phyloP scores from a whole-genome alignment of 2,329 filamentous ascomycete genomes.

The Penicillium sp. region DNA sequence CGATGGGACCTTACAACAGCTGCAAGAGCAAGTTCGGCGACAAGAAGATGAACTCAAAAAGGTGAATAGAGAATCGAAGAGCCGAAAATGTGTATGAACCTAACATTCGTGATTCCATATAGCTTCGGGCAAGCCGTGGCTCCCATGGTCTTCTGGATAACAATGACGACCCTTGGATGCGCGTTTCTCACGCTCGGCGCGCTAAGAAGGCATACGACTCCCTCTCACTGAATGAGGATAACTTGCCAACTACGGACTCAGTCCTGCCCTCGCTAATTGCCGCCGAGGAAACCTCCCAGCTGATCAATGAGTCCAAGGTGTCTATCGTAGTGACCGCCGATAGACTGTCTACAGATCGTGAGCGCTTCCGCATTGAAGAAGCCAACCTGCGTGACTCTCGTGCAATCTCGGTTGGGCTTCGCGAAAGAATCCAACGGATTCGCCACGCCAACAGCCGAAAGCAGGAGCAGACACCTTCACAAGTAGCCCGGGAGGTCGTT shows the following conservation, averaged over 20 bases:
- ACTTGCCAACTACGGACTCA: constrained; percentile 68
- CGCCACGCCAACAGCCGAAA: constrained; percentile 61
- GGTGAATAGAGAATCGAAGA: constrained; percentile 38
- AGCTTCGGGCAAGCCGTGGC: constrained; percentile 40
- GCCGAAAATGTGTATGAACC: neutral
- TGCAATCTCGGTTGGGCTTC: constrained; percentile 52
- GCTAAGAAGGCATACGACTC: constrained; percentile 69
- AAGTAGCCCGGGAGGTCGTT: constrained; percentile 67
- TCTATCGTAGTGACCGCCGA: constrained; percentile 55
- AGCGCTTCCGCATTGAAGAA: constrained; percentile 51
- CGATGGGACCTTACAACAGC: constrained; percentile 68
- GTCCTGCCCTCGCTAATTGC: constrained; percentile 73
- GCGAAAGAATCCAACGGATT: constrained; percentile 63
- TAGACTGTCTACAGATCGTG: constrained; percentile 44
- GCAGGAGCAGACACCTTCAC: constrained; percentile 61
- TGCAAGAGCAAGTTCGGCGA: constrained; percentile 58
- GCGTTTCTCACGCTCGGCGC: constrained; percentile 52
- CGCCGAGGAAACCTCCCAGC: constrained; percentile 66
- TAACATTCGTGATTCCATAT: constrained; percentile 16
- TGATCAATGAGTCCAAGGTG: constrained; percentile 65
- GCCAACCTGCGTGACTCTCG: constrained; percentile 53
- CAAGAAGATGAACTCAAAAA: constrained; percentile 53
- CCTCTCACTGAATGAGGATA: constrained; percentile 64
- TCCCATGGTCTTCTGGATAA: constrained; percentile 37
- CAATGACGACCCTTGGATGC: constrained; percentile 34